Conservation (phyloP, 345 rosid genomes). For the Sonneratia caseolaris region DNA sequence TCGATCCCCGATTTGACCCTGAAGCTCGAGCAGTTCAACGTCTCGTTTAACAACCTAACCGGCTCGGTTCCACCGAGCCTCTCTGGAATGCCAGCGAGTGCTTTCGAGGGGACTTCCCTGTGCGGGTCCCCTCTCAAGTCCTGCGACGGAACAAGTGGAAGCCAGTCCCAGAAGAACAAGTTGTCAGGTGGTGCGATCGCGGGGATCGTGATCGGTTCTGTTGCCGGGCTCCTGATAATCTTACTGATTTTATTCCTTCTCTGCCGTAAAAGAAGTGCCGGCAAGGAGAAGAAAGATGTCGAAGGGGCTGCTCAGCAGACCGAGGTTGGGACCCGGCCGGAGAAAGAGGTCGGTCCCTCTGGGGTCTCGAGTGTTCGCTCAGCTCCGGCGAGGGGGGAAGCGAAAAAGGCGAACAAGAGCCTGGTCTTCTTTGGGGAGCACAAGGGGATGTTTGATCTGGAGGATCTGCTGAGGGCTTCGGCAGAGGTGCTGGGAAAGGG, state of each 20-base stretch:
- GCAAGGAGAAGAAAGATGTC: conserved; percentile 4
- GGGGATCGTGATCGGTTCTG: conserved; percentile 33
- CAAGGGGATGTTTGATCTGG: conserved; percentile 22
- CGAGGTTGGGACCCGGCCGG: conserved; percentile 13
- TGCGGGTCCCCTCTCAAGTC: conserved; percentile 29
- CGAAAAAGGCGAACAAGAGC: conserved; percentile 11
- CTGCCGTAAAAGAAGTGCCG: conserved; percentile 19
- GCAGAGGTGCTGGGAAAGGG: conserved; percentile 47
- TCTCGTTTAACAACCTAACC: conserved; percentile 28
- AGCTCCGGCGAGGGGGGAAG: conserved; percentile 7
- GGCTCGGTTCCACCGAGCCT: conserved; percentile 27
- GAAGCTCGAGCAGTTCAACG: conserved; percentile 29
- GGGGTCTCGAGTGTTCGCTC: not conserved
- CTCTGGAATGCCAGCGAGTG: conserved; percentile 9
- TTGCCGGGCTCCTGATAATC: conserved; percentile 20
- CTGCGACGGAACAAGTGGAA: conserved; percentile 17
- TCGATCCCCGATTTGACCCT: conserved; percentile 24
- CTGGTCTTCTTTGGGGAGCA: conserved; percentile 30
- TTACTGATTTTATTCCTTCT: conserved; percentile 22
- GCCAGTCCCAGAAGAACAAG: not conserved
- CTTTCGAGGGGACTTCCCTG: conserved; percentile 26
- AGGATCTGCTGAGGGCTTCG: conserved; percentile 37
- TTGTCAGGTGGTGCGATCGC: conserved; percentile 35
- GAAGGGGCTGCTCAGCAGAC: conserved; percentile 8
- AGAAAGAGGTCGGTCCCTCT: conserved; percentile 6